Evolutionary conservation across 2,329 filamentous ascomycete species (phyloP).

Genomic region (Pseudogymnoascus sp.): DNA sequence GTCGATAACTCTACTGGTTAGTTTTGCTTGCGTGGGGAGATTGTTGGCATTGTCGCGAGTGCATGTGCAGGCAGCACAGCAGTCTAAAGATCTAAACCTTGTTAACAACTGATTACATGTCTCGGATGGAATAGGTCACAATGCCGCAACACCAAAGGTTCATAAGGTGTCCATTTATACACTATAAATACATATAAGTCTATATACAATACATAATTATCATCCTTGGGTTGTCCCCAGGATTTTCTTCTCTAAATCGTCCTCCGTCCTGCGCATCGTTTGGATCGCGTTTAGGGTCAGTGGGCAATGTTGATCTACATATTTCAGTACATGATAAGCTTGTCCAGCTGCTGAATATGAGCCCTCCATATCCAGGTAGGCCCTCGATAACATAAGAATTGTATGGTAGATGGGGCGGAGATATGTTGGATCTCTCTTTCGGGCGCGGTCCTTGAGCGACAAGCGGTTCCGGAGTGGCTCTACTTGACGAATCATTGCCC

Average conservation of each 20-base stretch:
- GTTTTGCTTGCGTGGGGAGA: background rate
- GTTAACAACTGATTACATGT: background rate
- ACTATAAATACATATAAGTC: slow-evolving; percentile 2
- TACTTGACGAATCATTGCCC: slow-evolving; percentile 34
- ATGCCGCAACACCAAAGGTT: background rate
- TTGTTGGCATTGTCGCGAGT: background rate
- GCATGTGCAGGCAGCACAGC: background rate
- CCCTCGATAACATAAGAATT: slow-evolving; percentile 23
- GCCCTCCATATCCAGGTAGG: slow-evolving; percentile 22
- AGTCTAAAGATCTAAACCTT: background rate
- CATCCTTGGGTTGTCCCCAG: background rate
- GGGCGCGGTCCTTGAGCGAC: slow-evolving; percentile 18
- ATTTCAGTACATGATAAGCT: slow-evolving; percentile 17
- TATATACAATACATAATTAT: slow-evolving; percentile 7
- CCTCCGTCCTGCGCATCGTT: slow-evolving; percentile 23
- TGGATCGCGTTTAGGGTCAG: slow-evolving; percentile 23
- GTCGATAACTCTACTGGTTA: background rate
- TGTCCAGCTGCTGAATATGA: slow-evolving; percentile 20
- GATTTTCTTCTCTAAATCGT: slow-evolving; percentile 19
- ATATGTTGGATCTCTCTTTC: slow-evolving; percentile 17
- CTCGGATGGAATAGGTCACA: background rate
- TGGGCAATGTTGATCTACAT: slow-evolving; percentile 23
- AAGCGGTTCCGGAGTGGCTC: slow-evolving; percentile 20
- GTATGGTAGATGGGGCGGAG: slow-evolving; percentile 24
- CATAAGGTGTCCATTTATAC: background rate